These are phyloP conservation scores for Paecilomyces dactylethromorphus DNA, from an alignment of 2,329 filamentous ascomycete species.

Conservation along the genomic window DNA sequence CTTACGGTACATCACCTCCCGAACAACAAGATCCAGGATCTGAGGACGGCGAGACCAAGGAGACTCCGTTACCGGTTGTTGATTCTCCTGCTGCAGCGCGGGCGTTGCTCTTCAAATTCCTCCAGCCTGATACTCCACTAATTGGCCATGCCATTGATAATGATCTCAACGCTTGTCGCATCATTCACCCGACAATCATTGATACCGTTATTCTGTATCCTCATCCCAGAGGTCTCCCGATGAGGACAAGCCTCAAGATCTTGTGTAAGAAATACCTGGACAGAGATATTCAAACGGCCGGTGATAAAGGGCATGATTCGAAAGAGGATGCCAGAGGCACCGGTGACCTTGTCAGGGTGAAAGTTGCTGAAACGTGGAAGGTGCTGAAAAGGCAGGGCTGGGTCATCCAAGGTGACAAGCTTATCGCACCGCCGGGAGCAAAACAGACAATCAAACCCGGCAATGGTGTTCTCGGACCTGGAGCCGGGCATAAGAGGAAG, in stretches of 20 bases:
- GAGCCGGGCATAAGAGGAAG: slow-evolving; percentile 21
- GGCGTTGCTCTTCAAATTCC: slow-evolving; percentile 65
- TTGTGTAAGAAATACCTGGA: slow-evolving; percentile 66
- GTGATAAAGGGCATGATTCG: slow-evolving; percentile 71
- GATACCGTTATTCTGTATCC: slow-evolving; percentile 84
- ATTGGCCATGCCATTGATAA: slow-evolving; percentile 95
- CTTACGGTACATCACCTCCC: slow-evolving; percentile 38
- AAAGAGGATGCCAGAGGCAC: slow-evolving; percentile 86
- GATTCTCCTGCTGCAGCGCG: slow-evolving; percentile 69
- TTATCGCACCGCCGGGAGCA: slow-evolving; percentile 25
- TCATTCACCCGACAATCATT: slow-evolving; percentile 78
- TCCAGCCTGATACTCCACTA: slow-evolving; percentile 71
- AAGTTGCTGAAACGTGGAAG: slow-evolving; percentile 65
- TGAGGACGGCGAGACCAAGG: slow-evolving; percentile 13
- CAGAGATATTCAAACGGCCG: slow-evolving; percentile 70
- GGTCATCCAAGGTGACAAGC: slow-evolving; percentile 47
- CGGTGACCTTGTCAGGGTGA: slow-evolving; percentile 72
- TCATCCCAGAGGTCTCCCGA: slow-evolving; percentile 68
- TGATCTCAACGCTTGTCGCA: slow-evolving; percentile 76
- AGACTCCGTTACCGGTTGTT: slow-evolving; percentile 62
- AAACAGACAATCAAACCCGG: slow-evolving; percentile 3
- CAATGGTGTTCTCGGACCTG: slow-evolving; percentile 11
- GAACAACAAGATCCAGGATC: slow-evolving; percentile 14
- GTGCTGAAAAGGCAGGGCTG: slow-evolving; percentile 62
- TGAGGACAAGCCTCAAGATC: slow-evolving; percentile 68